phyloP scores from a whole-genome alignment of 805 yeast genomes.

The Nakazawaea laoshanensis region DNA sequence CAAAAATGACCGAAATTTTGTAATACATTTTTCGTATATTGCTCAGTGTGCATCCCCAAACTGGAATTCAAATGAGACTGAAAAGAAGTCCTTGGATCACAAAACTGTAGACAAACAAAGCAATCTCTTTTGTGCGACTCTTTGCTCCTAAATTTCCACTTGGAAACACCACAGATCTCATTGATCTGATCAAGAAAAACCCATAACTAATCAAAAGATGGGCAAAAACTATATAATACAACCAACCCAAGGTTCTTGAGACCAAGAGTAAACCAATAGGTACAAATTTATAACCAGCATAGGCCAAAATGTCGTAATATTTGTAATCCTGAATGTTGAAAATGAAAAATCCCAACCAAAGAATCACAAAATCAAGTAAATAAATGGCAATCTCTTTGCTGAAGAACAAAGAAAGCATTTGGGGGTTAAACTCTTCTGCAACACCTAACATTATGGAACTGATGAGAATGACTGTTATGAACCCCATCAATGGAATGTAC shows the following conservation, averaged over 20 bases:
- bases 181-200: constrained; percentile 59
- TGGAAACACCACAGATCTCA: constrained; percentile 62
- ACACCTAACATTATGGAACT: constrained; percentile 83
- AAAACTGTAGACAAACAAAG: constrained; percentile 77
- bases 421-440: constrained; percentile 87
- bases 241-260: constrained; percentile 29
- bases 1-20: no score
- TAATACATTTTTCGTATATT: no score
- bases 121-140: constrained; percentile 62
- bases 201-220: constrained; percentile 52
- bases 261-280: constrained; percentile 57
- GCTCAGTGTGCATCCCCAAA: no score
- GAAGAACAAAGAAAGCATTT: constrained; percentile 78
- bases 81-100: constrained; percentile 68
- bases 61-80: constrained; percentile 15
- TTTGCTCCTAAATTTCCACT: constrained; percentile 49
- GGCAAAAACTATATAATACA: constrained; percentile 27
- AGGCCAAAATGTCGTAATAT: constrained; percentile 77
- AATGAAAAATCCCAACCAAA: constrained; percentile 78
- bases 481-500: constrained; percentile 92
- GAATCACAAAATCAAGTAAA: constrained; percentile 62
- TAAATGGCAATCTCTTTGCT: constrained; percentile 82
- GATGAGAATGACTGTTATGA: constrained; percentile 75
- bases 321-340: constrained; percentile 56
- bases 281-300: constrained; percentile 91